Percentiles rank a stretch among this genome's conserved stretches.
Evolutionary conservation across 176 grass and related monocot genomes (phyloP).

Genomic region (Juncus inflexus): DNA sequence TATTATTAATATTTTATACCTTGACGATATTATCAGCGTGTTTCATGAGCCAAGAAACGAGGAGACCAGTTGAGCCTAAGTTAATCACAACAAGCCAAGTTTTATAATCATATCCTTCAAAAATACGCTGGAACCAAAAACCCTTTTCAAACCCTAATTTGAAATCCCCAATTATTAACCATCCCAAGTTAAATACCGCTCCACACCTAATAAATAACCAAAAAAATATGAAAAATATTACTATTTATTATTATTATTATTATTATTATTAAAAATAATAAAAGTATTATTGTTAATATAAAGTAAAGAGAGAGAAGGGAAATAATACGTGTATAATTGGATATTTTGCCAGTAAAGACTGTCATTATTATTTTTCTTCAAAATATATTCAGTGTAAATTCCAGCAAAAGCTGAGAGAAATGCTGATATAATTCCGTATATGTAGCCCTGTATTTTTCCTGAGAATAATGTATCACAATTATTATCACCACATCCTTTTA

Average conservation of each 20-base stretch:
- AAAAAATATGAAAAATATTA: background rate
- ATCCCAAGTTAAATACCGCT: constrained; percentile 83
- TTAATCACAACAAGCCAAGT: constrained; percentile 97
- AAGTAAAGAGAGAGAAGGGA: background rate
- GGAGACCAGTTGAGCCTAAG: constrained; percentile 84
- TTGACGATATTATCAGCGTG: constrained; percentile 98
- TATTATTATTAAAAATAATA: background rate
- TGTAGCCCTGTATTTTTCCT: constrained; percentile 75
- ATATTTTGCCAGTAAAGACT: constrained; percentile 95
- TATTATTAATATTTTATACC: constrained; percentile 38
- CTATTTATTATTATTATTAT: too few relatives aligned
- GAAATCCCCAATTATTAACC: constrained; percentile 76
- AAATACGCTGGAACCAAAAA: constrained; percentile 75
- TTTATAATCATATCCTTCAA: constrained; percentile 79
- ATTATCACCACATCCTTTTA: constrained; percentile 85
- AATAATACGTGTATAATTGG: constrained; percentile 90
- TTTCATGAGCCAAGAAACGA: constrained; percentile 99
- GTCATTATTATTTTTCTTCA: constrained; percentile 99
- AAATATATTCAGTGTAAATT: constrained; percentile 89
- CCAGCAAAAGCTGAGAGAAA: constrained; percentile 95
- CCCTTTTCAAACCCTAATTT: constrained; percentile 81
- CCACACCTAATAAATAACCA: constrained; percentile 68
- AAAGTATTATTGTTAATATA: background rate
- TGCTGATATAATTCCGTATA: constrained; percentile 83
- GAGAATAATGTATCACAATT: constrained; percentile 89